Base-by-base conservation (phyloP, 2,329 filamentous ascomycete genomes). In the Madurella fahalii region DNA sequence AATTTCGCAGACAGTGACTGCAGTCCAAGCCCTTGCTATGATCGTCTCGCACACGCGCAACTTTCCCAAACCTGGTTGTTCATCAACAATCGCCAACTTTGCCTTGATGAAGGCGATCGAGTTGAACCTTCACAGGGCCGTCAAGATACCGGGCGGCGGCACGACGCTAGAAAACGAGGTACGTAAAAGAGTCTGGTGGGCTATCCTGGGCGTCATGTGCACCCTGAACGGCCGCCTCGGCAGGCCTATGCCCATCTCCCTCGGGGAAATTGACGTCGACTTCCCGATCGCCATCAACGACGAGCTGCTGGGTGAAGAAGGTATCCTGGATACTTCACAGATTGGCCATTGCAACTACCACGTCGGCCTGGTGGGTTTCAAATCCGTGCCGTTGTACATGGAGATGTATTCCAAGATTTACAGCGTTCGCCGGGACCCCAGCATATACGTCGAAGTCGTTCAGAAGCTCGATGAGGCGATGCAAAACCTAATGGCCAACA, bases 381-480 rank as follows among this genome's bases (percentile, higher is more conserved):
- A 84, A 60, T 76, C 88, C 47, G 74, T 84, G 0, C 82, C 83
- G 2, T 75, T 89, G 16, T 84, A 84, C 60, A 79, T 90, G 65
- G 85, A 92, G 57, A 81, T 95, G 70, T 91, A 87, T 67, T 81
- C 82, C 61, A 85, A 82, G 40, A 80, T 95, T n/a, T 92, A 93
- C 71, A 80, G 86, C 42, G 81, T 89, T 11, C 79, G 81, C 32
- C 77, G 82, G 48, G 80, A 84, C 41, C 75, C 84, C 1, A 76
- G 73, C n/a, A 77, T 75, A 34, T 93, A 94, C 66, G 71, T 83
- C 34, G 72, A 77, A 2, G 79, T 82, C 2, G 77, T 94, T 31
- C 77, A 80, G 43, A 76, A 77, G 1, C 75, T 95, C 9, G 87
- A 94, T 63, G 76, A 76, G 9, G 82, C 77, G 18, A 73, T 76